Evolutionary conservation across 805 yeast genomes (phyloP), one percentile per base, ranked within the genome.

Genomic region (Lipomyces sp.): DNA sequence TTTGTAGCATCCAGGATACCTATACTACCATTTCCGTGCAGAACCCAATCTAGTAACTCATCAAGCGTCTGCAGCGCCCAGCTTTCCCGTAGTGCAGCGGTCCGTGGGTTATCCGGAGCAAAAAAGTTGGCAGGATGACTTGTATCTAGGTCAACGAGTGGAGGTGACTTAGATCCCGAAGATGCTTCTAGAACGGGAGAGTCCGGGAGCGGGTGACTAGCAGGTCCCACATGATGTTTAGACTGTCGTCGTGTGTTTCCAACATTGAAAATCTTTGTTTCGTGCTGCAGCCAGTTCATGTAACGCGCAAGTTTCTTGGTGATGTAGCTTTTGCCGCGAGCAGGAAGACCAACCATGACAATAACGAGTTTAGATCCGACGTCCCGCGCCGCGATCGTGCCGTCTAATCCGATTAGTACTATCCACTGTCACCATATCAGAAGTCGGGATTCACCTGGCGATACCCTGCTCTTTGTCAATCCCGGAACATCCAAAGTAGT

Each of bases 41-140:
- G 76, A 3, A 95, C 84, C 77, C 90, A 93, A 72, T 93, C 94
- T 45, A 94, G 80, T 63, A 94, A 78, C 73, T 89, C 90, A 67
- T 92, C 94, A 64, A 94, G 80, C 0, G 99, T 94, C 70, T 94
- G 97, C 86, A 89, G 87, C 0, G 99, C 99, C 98, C 98, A 95
- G 76, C 89, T 85, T 74, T 94, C 98, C 67, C 98, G 84, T 56
- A 92, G 80, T 39, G 82, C 80, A 2, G 85, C 85, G 18, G 89
- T 86, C 13, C 84, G 80, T 53, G 81, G 78, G 76, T 95, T 92
- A 62, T 85, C 87, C 0, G 98, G 98, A 42, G 88, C 84, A 79
- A 94, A 94, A 75, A 94, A 94, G 64, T 84, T 88, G 1, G 98
- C 97, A 64, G 85, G 85, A 72, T 94, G 98, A 18, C 79, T 48